A percentile compares a stretch with the other conserved stretches of the same genome.
Evolutionary conservation across 73 alveolate genomes (phyloP).

Genomic region (Paramecium bursaria): DNA sequence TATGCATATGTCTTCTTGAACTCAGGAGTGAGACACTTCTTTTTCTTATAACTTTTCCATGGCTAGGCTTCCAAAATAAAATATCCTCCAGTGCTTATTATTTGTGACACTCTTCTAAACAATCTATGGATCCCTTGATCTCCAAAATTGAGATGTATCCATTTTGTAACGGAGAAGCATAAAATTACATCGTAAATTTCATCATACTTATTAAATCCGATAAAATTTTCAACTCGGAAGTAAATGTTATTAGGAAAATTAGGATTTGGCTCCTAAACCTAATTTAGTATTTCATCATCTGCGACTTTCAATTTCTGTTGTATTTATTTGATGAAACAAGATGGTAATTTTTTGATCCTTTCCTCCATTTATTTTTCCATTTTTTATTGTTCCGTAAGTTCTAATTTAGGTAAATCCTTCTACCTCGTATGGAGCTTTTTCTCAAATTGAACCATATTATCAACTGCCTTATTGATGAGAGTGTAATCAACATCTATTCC

Average conservation of each 20-base stretch:
- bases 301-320: not conserved
- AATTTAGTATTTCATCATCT: not conserved
- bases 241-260: slow-evolving; percentile 75
- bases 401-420: slow-evolving; percentile 12
- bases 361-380: slow-evolving; percentile 9
- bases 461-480: slow-evolving; percentile 79
- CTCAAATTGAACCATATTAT: slow-evolving; percentile 66
- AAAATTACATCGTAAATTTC: slow-evolving; percentile 82
- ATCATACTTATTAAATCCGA: slow-evolving; percentile 66
- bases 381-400: slow-evolving; percentile 32
- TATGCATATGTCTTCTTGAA: slow-evolving; percentile 57
- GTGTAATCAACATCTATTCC: slow-evolving; percentile 89
- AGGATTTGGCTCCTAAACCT: not conserved
- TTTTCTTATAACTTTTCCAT: slow-evolving; percentile 85
- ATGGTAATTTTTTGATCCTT: not conserved
- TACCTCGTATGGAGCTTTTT: not conserved
- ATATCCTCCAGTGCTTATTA: slow-evolving; percentile 73
- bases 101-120: slow-evolving; percentile 74
- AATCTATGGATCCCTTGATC: slow-evolving; percentile 83
- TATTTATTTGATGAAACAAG: not conserved
- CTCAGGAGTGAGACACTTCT: slow-evolving; percentile 64
- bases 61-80: slow-evolving; percentile 80
- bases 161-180: slow-evolving; percentile 84
- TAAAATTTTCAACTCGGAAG: slow-evolving; percentile 82
- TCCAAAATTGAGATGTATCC: slow-evolving; percentile 91